Evolutionary conservation across 345 rosid genomes (phyloP).

Genomic region (Hibiscus tridactylites): DNA sequence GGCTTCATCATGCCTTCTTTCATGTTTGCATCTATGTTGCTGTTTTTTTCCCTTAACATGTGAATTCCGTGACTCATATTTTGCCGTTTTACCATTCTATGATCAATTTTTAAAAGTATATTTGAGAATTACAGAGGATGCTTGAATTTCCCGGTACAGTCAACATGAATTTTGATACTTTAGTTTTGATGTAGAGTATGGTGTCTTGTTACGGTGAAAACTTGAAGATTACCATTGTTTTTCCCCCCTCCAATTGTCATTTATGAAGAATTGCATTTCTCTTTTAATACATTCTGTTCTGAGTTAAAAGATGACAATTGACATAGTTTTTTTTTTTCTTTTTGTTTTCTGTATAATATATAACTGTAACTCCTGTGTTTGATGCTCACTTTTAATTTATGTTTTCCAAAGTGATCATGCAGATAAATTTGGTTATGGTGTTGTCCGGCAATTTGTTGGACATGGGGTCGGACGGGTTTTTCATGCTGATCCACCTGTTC

Average conservation of each 20-base stretch:
- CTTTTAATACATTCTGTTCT: too few relatives aligned
- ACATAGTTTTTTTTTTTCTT: neutral
- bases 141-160: neutral
- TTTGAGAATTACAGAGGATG: neutral
- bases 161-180: neutral
- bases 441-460: constrained; percentile 77
- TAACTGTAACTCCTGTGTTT: neutral
- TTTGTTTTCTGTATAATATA: neutral
- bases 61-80: neutral
- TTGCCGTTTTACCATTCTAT: constrained; percentile 1
- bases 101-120: neutral
- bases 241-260: too few relatives aligned
- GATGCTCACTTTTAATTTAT: constrained; percentile 14
- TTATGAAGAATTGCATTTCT: too few relatives aligned
- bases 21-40: neutral
- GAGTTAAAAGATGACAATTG: too few relatives aligned
- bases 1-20: too few relatives aligned
- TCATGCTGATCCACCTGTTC: constrained; percentile 80
- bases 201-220: neutral
- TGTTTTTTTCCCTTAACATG: neutral
- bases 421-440: constrained; percentile 76
- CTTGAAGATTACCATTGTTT: too few relatives aligned
- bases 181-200: neutral
- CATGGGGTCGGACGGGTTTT: constrained; percentile 90
- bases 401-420: constrained; percentile 57